Conservation (phyloP, 176 grass and related monocot species). For the Triticum urartu region DNA sequence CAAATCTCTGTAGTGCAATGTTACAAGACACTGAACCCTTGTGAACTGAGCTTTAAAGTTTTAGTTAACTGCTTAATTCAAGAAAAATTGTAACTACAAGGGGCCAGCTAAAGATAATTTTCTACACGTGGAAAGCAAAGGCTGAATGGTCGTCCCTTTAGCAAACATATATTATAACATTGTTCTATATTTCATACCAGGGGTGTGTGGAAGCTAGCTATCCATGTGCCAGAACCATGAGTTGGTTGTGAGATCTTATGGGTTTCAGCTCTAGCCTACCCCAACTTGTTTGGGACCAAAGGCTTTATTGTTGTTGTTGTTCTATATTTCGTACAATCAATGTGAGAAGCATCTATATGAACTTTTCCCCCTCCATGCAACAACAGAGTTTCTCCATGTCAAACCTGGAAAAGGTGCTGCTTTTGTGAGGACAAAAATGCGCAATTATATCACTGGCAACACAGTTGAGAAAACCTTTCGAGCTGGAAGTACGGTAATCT, state of each 20-base stretch:
- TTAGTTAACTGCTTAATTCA: neutral
- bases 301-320: too few species aligned
- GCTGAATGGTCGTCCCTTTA: neutral
- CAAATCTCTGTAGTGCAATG: neutral
- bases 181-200: neutral
- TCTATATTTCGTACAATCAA: neutral
- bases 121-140: neutral
- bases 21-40: neutral
- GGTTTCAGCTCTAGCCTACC: too few species aligned
- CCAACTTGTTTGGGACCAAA: too few species aligned
- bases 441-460: slow-evolving; percentile 85
- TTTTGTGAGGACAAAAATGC: slow-evolving; percentile 92
- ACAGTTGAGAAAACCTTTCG: slow-evolving; percentile 99
- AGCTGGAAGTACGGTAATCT: slow-evolving; percentile 95
- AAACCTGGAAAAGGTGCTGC: slow-evolving; percentile 99
- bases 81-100: neutral
- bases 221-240: too few species aligned
- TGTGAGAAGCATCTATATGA: neutral
- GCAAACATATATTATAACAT: neutral
- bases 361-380: slow-evolving; percentile 5
- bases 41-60: neutral
- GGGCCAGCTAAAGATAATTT: neutral
- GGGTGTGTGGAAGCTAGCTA: too few species aligned
- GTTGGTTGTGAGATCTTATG: too few species aligned
- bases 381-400: slow-evolving; percentile 92